phyloP scores from a whole-genome alignment of 768 basidiomycete species.

The Scleroderma bovista region DNA sequence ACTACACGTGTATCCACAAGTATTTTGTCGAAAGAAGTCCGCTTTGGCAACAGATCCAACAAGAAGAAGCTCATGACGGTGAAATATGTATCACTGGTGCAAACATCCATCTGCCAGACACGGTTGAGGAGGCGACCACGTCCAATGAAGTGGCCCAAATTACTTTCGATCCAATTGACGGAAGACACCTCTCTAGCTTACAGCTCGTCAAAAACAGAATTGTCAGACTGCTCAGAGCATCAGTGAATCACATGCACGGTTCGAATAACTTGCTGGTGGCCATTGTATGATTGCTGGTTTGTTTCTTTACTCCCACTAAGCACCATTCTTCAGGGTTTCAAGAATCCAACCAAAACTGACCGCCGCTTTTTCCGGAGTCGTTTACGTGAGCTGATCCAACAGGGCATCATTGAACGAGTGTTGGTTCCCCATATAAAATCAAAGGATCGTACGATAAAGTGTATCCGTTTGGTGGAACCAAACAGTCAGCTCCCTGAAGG shows the following conservation, averaged over 20 bases:
- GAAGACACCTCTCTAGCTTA: constrained; percentile 71
- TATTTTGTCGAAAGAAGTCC: constrained; percentile 76
- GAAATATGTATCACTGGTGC: constrained; percentile 12
- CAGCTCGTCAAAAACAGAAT: constrained; percentile 67
- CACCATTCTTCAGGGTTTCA: constrained; percentile 53
- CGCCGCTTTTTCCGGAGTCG: constrained; percentile 79
- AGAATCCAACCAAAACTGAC: constrained; percentile 67
- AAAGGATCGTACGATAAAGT: constrained; percentile 46
- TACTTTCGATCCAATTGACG: constrained; percentile 69
- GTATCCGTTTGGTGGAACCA: constrained; percentile 57
- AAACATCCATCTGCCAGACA: constrained; percentile 6
- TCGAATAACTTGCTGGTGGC: constrained; percentile 73
- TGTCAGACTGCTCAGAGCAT: constrained; percentile 63
- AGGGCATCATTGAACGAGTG: constrained; percentile 72
- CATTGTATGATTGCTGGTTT: constrained; percentile 46
- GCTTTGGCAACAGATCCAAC: constrained; percentile 71
- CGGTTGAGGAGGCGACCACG: constrained; percentile 17
- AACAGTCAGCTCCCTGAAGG: constrained; percentile 32
- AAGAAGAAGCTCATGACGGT: constrained; percentile 52
- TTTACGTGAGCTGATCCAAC: constrained; percentile 65
- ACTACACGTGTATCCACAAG: constrained; percentile 75
- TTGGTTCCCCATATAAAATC: constrained; percentile 56
- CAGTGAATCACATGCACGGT: constrained; percentile 63
- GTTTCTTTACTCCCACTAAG: neutral
- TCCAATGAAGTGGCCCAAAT: constrained; percentile 26